These are phyloP conservation scores for Fusarium succisae DNA, from an alignment of 2,329 filamentous ascomycete genomes.

Conservation along the genomic window DNA sequence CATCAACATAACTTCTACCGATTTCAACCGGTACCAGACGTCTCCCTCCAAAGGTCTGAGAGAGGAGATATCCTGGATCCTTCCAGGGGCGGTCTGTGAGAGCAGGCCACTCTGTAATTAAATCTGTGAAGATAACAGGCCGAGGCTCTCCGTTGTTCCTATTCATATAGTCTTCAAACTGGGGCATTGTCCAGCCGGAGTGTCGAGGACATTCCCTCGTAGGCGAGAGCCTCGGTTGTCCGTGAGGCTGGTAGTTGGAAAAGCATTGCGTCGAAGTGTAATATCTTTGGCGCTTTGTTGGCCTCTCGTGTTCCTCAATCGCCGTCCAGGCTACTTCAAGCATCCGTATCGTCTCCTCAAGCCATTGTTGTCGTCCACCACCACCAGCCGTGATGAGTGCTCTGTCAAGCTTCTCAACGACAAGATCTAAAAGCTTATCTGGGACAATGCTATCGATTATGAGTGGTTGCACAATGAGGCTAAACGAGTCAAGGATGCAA, in stretches of 20 bases:
- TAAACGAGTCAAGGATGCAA: slow-evolving; percentile 68
- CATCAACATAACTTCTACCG: slow-evolving; percentile 87
- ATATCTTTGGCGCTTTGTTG: slow-evolving; percentile 35
- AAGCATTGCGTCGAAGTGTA: slow-evolving; percentile 32
- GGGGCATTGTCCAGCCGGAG: slow-evolving; percentile 61
- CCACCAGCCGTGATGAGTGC: slow-evolving; percentile 80
- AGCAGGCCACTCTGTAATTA: slow-evolving; percentile 79
- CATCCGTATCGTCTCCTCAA: slow-evolving; percentile 60
- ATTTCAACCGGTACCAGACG: slow-evolving; percentile 88
- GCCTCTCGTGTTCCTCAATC: slow-evolving; percentile 19
- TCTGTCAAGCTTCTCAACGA: slow-evolving; percentile 76
- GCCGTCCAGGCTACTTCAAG: slow-evolving; percentile 48
- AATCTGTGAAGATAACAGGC: slow-evolving; percentile 76
- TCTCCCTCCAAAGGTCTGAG: slow-evolving; percentile 77
- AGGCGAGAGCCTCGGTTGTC: slow-evolving; percentile 39
- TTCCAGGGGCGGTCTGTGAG: slow-evolving; percentile 74
- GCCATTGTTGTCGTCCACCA: slow-evolving; percentile 58
- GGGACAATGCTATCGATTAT: background rate
- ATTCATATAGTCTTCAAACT: slow-evolving; percentile 70
- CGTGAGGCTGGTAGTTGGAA: slow-evolving; percentile 43
- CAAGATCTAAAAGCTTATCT: slow-evolving; percentile 55
- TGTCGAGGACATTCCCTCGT: slow-evolving; percentile 40
- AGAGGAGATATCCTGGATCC: slow-evolving; percentile 76
- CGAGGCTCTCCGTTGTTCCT: slow-evolving; percentile 52
- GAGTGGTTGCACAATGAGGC: slow-evolving; percentile 41